Conservation (phyloP, 352 stramenopile genomes). For the Plasmopara muralis region DNA sequence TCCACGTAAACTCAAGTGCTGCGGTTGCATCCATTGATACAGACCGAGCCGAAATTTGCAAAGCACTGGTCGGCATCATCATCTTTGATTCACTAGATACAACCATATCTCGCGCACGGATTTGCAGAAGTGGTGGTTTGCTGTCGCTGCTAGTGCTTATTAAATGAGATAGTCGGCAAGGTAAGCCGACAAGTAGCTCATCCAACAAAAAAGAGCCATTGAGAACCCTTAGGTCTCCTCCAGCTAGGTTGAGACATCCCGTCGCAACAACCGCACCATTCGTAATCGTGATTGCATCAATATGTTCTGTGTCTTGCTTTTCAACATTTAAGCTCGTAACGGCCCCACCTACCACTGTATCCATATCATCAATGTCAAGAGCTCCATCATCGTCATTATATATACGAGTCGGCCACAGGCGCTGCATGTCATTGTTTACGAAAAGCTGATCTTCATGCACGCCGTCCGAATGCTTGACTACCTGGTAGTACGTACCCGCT, state of each 20-base stretch:
- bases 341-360: constrained; percentile 33
- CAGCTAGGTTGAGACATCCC: constrained; percentile 22
- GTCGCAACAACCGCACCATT: constrained; percentile 47
- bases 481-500: constrained; percentile 55
- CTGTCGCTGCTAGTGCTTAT: constrained; percentile 16
- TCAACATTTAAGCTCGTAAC: constrained; percentile 40
- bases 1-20: constrained; percentile 34
- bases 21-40: constrained; percentile 49
- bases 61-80: constrained; percentile 29
- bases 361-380: constrained; percentile 20
- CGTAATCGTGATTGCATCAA: constrained; percentile 36
- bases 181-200: constrained; percentile 19
- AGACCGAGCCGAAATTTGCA: constrained; percentile 35
- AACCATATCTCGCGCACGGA: constrained; percentile 36
- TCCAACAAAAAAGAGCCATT: constrained; percentile 54
- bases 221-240: constrained; percentile 34
- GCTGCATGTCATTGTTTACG: constrained; percentile 34
- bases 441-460: constrained; percentile 39
- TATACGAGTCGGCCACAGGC: constrained; percentile 25
- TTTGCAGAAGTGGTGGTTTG: constrained; percentile 22
- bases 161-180: constrained; percentile 15
- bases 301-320: constrained; percentile 12
- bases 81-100: constrained; percentile 36
- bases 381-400: constrained; percentile 16
- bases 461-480: constrained; percentile 44